Conservation (phyloP, 495 filamentous ascomycete species). For the Parmelia sp. region DNA sequence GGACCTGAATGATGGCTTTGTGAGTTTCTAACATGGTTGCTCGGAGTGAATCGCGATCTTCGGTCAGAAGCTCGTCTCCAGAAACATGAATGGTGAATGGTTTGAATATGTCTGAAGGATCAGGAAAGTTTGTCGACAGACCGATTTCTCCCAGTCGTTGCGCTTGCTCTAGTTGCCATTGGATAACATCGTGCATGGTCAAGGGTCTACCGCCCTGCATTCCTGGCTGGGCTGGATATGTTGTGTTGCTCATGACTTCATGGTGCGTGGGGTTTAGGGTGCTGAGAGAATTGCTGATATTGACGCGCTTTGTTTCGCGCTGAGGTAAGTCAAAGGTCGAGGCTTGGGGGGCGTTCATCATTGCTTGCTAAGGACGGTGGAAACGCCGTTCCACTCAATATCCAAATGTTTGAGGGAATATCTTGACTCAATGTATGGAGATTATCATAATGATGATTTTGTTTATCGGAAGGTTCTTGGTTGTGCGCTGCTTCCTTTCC, state of each 20-base stretch:
- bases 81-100: background rate
- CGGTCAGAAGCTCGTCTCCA: background rate
- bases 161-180: conserved; percentile 12
- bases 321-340: background rate
- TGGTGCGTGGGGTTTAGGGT: background rate
- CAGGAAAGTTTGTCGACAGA: conserved; percentile 6
- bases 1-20: background rate
- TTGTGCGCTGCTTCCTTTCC: background rate
- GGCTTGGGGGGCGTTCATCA: background rate
- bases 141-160: conserved; percentile 3
- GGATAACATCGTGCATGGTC: background rate
- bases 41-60: background rate
- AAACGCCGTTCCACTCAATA: background rate
- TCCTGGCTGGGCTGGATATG: background rate
- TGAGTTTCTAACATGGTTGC: background rate
- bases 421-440: background rate
- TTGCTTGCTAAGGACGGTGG: background rate
- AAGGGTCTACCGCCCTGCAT: background rate
- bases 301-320: background rate
- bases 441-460: too few relatives aligned
- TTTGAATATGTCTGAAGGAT: conserved; percentile 4
- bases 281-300: background rate
- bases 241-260: background rate
- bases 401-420: background rate
- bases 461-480: background rate